Conservation (phyloP, 202 grass and related monocot species). For the Dendrocalamus latiflorus region DNA sequence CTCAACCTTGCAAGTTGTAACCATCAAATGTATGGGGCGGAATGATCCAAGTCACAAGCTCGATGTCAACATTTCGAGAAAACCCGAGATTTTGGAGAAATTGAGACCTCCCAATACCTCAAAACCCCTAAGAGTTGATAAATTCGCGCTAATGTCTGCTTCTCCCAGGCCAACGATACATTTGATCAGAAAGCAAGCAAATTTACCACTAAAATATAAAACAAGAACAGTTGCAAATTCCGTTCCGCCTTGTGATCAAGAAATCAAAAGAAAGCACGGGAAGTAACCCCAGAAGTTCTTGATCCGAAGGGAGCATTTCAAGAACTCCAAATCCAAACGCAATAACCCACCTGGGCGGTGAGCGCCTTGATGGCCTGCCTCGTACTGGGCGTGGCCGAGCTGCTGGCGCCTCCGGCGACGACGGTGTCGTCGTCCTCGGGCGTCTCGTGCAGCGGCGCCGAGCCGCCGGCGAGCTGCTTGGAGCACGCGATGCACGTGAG, state of each 20-base stretch:
- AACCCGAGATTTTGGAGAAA: too few species aligned
- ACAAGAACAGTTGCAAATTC: background rate
- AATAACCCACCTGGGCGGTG: too few species aligned
- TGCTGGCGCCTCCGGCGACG: background rate
- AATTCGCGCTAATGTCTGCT: background rate
- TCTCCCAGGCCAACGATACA: background rate
- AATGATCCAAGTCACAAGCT: background rate
- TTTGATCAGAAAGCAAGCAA: constrained; percentile 17
- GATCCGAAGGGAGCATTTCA: background rate
- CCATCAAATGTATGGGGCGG: background rate
- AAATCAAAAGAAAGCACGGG: background rate
- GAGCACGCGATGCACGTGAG: constrained; percentile 80
- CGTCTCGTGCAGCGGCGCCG: constrained; percentile 30
- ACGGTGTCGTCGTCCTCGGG: constrained; percentile 27
- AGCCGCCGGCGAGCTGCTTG: constrained; percentile 46
- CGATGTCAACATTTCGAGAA: constrained; percentile 1
- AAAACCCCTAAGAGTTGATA: background rate
- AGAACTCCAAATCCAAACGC: background rate
- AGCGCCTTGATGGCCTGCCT: constrained; percentile 62
- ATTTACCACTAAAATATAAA: background rate
- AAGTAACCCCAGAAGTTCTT: background rate
- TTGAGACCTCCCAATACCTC: background rate
- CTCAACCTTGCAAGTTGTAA: background rate
- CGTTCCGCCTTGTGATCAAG: background rate
- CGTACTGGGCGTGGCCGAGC: constrained; percentile 44